A percentile compares a stretch with the other conserved stretches of the same genome.
Evolutionary conservation across 148 eudicot species (phyloP).

Genomic region (Mesembryanthemum crystallinum): DNA sequence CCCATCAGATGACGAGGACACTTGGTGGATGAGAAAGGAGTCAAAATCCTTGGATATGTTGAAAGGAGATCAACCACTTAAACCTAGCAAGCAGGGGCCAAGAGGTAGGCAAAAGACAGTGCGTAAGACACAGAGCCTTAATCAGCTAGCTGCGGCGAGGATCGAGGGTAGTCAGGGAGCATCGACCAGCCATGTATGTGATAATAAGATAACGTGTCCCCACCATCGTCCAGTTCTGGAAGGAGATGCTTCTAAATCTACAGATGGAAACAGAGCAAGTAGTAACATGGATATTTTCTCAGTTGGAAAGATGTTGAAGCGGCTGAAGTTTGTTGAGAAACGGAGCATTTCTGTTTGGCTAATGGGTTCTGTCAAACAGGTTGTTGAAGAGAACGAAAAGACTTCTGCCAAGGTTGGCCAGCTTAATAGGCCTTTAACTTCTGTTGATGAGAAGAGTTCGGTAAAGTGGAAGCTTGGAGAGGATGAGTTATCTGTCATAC

Average conservation of each 20-base stretch:
- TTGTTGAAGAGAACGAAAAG: slow-evolving; percentile 74
- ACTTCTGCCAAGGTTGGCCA: slow-evolving; percentile 49
- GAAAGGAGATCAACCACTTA: slow-evolving; percentile 72
- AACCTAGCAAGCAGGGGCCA: slow-evolving; percentile 70
- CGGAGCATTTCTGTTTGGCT: slow-evolving; percentile 71
- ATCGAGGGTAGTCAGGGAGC: slow-evolving; percentile 99
- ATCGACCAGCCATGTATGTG: slow-evolving; percentile 97
- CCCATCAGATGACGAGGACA: slow-evolving; percentile 72
- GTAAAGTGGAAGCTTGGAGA: slow-evolving; percentile 85
- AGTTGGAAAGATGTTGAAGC: slow-evolving; percentile 65
- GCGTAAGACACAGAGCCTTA: slow-evolving; percentile 95
- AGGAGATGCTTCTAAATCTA: slow-evolving; percentile 48
- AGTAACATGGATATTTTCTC: slow-evolving; percentile 55
- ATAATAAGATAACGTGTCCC: slow-evolving; percentile 70
- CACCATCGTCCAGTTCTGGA: slow-evolving; percentile 64
- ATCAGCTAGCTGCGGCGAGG: slow-evolving; percentile 83
- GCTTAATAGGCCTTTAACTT: slow-evolving; percentile 47
- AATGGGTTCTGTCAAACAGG: slow-evolving; percentile 55
- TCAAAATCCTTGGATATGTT: slow-evolving; percentile 47
- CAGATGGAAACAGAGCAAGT: slow-evolving; percentile 34
- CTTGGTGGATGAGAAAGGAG: slow-evolving; percentile 87
- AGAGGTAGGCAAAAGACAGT: slow-evolving; percentile 86
- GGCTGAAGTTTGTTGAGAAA: slow-evolving; percentile 65
- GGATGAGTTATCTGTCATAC: slow-evolving; percentile 78
- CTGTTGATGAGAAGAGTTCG: slow-evolving; percentile 61